These are phyloP conservation scores for Nicotiana rustica DNA, from an alignment of 305 asterid genomes.

Conservation along the genomic window DNA sequence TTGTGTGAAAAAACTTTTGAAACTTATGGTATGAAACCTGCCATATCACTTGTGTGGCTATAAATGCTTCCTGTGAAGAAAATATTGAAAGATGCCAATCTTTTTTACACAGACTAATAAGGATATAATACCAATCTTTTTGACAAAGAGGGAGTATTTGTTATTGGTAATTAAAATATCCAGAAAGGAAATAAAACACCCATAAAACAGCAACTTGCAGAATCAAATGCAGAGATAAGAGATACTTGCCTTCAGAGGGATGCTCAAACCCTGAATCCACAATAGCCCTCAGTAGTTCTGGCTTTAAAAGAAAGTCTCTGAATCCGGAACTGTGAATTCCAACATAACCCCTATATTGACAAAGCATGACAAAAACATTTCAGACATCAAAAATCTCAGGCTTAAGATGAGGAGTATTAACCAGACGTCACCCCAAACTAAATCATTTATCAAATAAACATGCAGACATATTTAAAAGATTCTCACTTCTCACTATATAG, in stretches of 20 bases:
- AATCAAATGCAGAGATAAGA: slow-evolving; percentile 10
- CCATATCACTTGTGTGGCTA: too few relatives aligned
- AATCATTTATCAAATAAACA: background rate
- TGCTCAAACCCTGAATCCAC: slow-evolving; percentile 98
- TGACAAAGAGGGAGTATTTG: too few relatives aligned
- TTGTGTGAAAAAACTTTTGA: too few relatives aligned
- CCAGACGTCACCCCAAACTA: background rate
- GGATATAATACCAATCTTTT: too few relatives aligned
- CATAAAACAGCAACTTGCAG: background rate
- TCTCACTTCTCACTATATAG: background rate
- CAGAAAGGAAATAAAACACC: background rate
- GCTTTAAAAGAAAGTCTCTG: slow-evolving; percentile 93
- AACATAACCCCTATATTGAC: slow-evolving; percentile 73
- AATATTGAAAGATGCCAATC: too few relatives aligned
- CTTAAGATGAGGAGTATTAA: background rate
- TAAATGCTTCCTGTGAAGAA: too few relatives aligned
- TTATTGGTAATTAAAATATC: background rate
- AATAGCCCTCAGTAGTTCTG: slow-evolving; percentile 90
- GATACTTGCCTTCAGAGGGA: slow-evolving; percentile 89
- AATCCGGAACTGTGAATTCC: slow-evolving; percentile 98
- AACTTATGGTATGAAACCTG: too few relatives aligned
- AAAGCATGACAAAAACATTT: background rate
- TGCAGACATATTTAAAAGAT: background rate
- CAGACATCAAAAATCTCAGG: background rate
- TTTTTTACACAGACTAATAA: too few relatives aligned